phyloP scores from a whole-genome alignment of 306 rosid species.

The Nissolia schottii region DNA sequence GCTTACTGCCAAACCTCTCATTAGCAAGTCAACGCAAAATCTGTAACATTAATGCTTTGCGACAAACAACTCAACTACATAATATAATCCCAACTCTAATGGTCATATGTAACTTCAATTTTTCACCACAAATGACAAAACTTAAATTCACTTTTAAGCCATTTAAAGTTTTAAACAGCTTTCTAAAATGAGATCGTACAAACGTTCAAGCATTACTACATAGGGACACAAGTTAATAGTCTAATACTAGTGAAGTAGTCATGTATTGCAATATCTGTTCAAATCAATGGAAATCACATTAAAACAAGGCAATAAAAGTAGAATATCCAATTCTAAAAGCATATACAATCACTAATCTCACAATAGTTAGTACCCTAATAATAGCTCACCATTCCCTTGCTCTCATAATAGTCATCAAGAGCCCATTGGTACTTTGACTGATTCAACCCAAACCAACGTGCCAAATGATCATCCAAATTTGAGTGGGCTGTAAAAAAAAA shows the following conservation, averaged over 20 bases:
- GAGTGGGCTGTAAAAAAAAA: slow-evolving; percentile 67
- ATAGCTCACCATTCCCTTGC: slow-evolving; percentile 79
- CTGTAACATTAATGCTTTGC: neutral
- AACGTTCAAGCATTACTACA: neutral
- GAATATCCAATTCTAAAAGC: neutral
- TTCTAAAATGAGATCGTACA: neutral
- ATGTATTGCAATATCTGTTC: neutral
- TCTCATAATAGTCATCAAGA: slow-evolving; percentile 88
- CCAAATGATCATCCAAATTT: slow-evolving; percentile 92
- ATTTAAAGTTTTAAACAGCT: neutral
- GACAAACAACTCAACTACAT: neutral
- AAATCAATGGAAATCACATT: slow-evolving; percentile 7
- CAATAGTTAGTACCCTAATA: slow-evolving; percentile 11
- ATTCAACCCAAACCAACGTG: slow-evolving; percentile 97
- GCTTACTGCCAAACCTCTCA: neutral
- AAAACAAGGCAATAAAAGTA: neutral
- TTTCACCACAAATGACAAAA: neutral
- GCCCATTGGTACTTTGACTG: slow-evolving; percentile 99
- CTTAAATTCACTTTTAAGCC: neutral
- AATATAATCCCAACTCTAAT: neutral
- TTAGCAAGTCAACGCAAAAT: neutral
- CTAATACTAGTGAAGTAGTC: neutral
- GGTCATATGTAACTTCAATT: neutral
- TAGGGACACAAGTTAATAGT: neutral
- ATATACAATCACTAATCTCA: neutral